phyloP scores from a whole-genome alignment of 176 grass and related monocot species.

The Aegilops umbellulata region DNA sequence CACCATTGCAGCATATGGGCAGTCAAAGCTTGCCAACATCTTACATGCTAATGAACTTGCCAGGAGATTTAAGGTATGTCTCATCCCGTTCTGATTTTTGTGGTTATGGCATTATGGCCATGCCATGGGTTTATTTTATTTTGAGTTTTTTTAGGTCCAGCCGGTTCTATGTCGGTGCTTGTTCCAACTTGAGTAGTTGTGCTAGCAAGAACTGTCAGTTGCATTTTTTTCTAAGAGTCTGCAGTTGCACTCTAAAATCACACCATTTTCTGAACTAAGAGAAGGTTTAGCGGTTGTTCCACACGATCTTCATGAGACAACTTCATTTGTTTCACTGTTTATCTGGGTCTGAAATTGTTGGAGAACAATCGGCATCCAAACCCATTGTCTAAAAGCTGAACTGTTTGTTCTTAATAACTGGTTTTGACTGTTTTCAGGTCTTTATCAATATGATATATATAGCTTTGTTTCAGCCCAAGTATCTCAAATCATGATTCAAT shows the following conservation, averaged over 20 bases:
- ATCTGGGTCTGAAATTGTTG: too few species aligned
- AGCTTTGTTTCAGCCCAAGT: background rate
- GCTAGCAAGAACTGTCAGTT: background rate
- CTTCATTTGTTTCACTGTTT: too few species aligned
- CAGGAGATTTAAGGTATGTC: slow-evolving; percentile 63
- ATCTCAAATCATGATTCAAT: too few species aligned
- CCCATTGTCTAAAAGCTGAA: too few species aligned
- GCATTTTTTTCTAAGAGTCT: background rate
- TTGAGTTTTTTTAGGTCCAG: too few species aligned
- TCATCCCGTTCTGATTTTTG: background rate
- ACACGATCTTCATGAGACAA: background rate
- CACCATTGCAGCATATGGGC: slow-evolving; percentile 73
- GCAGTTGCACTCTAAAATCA: background rate
- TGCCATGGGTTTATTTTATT: background rate
- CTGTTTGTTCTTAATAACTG: too few species aligned
- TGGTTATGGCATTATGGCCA: background rate
- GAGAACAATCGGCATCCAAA: background rate
- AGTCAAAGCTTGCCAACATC: slow-evolving; percentile 92
- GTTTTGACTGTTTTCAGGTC: background rate
- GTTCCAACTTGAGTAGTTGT: background rate
- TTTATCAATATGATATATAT: background rate
- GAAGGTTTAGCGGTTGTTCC: background rate
- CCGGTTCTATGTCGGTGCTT: background rate
- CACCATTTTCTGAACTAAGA: background rate
- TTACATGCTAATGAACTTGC: slow-evolving; percentile 91